A percentile compares a stretch with the other conserved stretches of the same genome.
Evolutionary conservation across 257 asterid species (phyloP).

Genomic region (Nicotiana tomentosiformis): DNA sequence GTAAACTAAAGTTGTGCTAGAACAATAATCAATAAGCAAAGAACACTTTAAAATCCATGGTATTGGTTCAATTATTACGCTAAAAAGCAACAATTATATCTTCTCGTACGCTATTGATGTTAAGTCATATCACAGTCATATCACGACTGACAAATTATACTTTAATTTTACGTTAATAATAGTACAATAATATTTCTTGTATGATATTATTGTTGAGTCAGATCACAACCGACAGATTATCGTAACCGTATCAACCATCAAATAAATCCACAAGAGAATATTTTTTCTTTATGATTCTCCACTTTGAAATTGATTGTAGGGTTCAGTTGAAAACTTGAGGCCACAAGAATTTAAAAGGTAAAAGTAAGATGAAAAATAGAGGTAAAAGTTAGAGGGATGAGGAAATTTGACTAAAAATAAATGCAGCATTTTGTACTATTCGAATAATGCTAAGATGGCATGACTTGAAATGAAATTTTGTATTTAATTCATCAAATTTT

Average conservation of each 20-base stretch:
- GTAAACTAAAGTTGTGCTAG: not conserved
- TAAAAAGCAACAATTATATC: not conserved
- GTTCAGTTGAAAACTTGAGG: not conserved
- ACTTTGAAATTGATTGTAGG: not conserved
- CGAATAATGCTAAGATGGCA: not conserved
- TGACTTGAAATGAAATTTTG: not conserved
- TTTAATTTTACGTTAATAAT: not conserved
- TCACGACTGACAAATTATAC: not conserved
- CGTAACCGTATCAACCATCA: not conserved
- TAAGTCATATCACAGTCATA: not conserved
- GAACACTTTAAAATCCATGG: not conserved
- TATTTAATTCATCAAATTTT: no score
- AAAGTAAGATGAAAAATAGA: not conserved
- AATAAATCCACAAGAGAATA: no score
- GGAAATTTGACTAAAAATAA: no score
- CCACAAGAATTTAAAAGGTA: not conserved
- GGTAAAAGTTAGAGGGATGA: not conserved
- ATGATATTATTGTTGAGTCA: not conserved
- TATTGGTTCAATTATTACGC: not conserved
- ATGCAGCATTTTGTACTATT: no score
- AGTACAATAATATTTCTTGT: no score
- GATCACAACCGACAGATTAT: not conserved
- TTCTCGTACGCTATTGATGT: not conserved
- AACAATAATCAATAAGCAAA: not conserved
- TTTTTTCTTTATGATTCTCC: not conserved